Base-by-base conservation (phyloP, 495 filamentous ascomycete species). In the Aspergillus bertholletiae region DNA sequence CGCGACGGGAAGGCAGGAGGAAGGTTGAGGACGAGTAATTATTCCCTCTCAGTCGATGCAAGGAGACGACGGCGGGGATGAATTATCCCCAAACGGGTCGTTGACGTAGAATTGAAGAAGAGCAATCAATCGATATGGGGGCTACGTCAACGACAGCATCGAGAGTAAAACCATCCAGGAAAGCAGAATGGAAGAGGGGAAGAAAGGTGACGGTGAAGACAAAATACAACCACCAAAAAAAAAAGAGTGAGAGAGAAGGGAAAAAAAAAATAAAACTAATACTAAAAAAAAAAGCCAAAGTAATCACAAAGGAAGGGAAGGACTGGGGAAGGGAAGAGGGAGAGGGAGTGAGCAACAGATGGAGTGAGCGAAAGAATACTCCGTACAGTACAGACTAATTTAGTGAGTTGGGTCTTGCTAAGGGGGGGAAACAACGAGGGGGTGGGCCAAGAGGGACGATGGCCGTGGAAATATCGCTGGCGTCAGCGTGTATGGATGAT, bases 141-240 rank as follows among this genome's bases (percentile, higher is more conserved):
- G 55, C 59, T 55, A 64, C 64, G 62, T 64, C 61, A 70, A 72
- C 56, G 62, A 67, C 61, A 59, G 57, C 67, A 67, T 54, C 67
- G 46, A 66, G 55, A 60, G 61, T 61, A 5, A 58, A 67, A 66
- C 59, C 66, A 68, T 64, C n/a, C 58, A 48, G 53, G 49, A 47
- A 58, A 46, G 62, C 43, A 22, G 46, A 34, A 53, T 44, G 46
- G 13, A 51, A 21, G 22, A 41, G 13, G 12, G 23, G 45, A 49
- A 30, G 41, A 27, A 26, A 49, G 44, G 39, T 28, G 52, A 18
- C 22, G 21, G 21, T 46, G 12, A 32, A 53, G 47, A 58, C 57
- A 51, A 20, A 53, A 54, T 55, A 51, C 3, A 43, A 62, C 43
- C 58, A 37, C 53, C 54, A 66, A 44, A 54, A 54, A 62, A 68